Conservation (phyloP, 192 early-diverging fungal species). For the Entophlyctis luteolus region DNA sequence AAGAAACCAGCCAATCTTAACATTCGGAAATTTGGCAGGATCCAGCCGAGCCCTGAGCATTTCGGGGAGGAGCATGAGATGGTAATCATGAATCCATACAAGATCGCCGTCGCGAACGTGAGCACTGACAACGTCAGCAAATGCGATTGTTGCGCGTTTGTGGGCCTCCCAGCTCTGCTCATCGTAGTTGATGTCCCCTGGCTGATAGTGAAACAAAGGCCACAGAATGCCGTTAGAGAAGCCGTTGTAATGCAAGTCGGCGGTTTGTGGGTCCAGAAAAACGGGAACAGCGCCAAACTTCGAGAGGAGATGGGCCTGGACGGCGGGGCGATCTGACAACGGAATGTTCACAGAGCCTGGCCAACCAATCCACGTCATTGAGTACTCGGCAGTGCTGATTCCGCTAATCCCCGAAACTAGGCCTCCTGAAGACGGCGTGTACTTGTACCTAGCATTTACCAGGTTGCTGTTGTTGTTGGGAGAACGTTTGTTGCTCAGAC, state of each 20-base stretch:
- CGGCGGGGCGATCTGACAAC: slow-evolving; percentile 59
- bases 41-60: slow-evolving; percentile 68
- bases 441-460: neutral
- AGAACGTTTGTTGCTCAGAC: neutral
- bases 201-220: slow-evolving; percentile 99
- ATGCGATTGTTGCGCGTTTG: slow-evolving; percentile 81
- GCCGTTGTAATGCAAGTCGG: slow-evolving; percentile 98
- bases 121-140: slow-evolving; percentile 82
- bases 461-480: neutral
- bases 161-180: slow-evolving; percentile 96
- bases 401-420: slow-evolving; percentile 95
- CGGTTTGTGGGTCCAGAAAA: slow-evolving; percentile 87
- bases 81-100: slow-evolving; percentile 80
- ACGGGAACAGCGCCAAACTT: slow-evolving; percentile 88
- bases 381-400: slow-evolving; percentile 61
- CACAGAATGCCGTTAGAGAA: slow-evolving; percentile 98
- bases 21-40: slow-evolving; percentile 35
- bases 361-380: slow-evolving; percentile 79
- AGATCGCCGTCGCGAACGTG: slow-evolving; percentile 80
- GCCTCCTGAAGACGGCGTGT: slow-evolving; percentile 67
- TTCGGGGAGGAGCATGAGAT: slow-evolving; percentile 92
- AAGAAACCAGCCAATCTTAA: slow-evolving; percentile 98
- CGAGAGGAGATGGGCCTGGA: slow-evolving; percentile 67
- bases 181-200: slow-evolving; percentile 97
- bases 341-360: slow-evolving; percentile 20